Evolutionary conservation across 768 basidiomycete genomes (phyloP).

Genomic region (Suillus hirtellus): DNA sequence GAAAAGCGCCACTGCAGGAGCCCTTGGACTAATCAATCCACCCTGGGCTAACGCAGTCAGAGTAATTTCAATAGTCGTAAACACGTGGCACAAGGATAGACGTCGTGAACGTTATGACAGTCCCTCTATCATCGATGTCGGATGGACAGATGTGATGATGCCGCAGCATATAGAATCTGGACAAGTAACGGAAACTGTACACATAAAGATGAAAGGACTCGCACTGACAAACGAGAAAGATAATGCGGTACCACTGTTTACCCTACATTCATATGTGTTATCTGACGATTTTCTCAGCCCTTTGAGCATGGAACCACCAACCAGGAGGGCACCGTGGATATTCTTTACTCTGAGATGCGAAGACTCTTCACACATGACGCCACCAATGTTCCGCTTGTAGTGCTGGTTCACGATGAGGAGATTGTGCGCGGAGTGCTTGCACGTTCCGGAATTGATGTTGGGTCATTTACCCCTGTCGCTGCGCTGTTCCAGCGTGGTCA

Average conservation of each 20-base stretch:
- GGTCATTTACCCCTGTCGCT: constrained; percentile 40
- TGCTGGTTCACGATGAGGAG: constrained; percentile 48
- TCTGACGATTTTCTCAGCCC: constrained; percentile 16
- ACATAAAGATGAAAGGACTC: constrained; percentile 19
- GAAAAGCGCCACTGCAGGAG: constrained; percentile 22
- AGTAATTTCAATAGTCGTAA: constrained; percentile 40
- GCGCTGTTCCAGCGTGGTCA: constrained; percentile 16
- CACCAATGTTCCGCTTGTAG: constrained; percentile 36
- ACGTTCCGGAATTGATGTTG: constrained; percentile 42
- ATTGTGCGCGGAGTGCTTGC: constrained; percentile 40
- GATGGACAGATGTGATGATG: constrained; percentile 41
- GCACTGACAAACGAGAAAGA: constrained; percentile 6
- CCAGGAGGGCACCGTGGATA: constrained; percentile 6
- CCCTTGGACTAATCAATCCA: constrained; percentile 32
- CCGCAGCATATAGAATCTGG: constrained; percentile 26
- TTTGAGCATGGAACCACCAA: constrained; percentile 12
- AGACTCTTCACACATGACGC: constrained; percentile 23
- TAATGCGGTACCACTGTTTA: not conserved
- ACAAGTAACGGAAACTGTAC: constrained; percentile 19
- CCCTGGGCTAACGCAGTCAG: constrained; percentile 35
- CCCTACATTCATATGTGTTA: not conserved
- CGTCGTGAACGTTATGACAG: constrained; percentile 33
- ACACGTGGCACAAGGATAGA: constrained; percentile 35
- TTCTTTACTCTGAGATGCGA: constrained; percentile 20
- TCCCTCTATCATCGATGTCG: constrained; percentile 40